Evolutionary conservation across 2,329 filamentous ascomycete genomes (phyloP), one percentile per base, ranked within the genome.

Genomic region (Penicillium fuscoglaucum): DNA sequence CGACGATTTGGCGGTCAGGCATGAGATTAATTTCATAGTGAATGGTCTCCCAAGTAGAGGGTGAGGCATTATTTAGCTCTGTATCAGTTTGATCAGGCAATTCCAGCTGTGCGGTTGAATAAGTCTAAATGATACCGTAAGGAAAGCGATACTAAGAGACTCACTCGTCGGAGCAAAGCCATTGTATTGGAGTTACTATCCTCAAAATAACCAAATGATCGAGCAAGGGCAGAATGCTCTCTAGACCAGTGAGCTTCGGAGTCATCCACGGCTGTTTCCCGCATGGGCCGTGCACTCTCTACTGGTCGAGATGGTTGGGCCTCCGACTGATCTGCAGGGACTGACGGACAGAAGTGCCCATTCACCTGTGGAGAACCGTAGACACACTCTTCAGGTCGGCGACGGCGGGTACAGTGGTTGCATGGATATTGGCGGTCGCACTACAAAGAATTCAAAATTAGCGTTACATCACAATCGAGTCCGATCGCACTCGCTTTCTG

Each of bases 371-470:
- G 21, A 28, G 41, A n/a, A 28, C 15, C 24, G 45, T 40, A 52
- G 21, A 41, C 49, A 17, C 49, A 52, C 28, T 43, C 49, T 19
- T 52, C 49, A 10, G 49, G 49, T 40, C 49, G 33, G 12, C 49
- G 49, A 29, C 49, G 49, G 9, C 49, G 49, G 37, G 49, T 52
- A 41, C 49, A 52, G 10, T 52, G 37, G 35, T 52, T 52, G 37
- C 49, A 52, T 41, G 49, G 49, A 37, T 52, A 52, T 28, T 52
- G 21, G 12, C 49, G 49, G 37, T 52, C 28, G 13, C 49, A 52
- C 49, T 52, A n/a, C 17, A 19, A 9, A 19, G 4, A 19, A 31
- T 31, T 31, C 29, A 4, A 19, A 19, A 31, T 41, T 12, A 39
- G 33, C 35, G 8, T 51, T 24, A 10, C 21, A 40, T 39, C 33